Evolutionary conservation across 2,329 filamentous ascomycete species (phyloP).

Genomic region (Myriosclerotinia duriaeana): DNA sequence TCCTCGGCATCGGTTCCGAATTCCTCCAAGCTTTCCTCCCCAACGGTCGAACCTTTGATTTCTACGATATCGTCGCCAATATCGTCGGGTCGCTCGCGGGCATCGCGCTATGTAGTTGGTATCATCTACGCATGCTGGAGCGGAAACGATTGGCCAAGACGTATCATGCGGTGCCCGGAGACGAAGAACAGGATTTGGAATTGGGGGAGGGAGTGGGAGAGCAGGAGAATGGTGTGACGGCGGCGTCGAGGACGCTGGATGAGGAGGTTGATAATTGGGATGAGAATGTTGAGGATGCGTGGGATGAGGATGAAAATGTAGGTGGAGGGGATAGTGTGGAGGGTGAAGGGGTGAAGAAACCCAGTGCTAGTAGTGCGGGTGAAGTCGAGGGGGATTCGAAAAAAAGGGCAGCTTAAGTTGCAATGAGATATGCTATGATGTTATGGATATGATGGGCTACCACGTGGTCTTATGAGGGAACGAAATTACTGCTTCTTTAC

Average conservation of each 20-base stretch:
- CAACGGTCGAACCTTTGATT: conserved; percentile 70
- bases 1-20: conserved; percentile 71
- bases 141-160: conserved; percentile 72
- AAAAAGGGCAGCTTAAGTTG: conserved; percentile 39
- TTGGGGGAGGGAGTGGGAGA: conserved; percentile 59
- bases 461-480: conserved; percentile 3
- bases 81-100: conserved; percentile 72
- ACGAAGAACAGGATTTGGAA: conserved; percentile 67
- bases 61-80: conserved; percentile 86
- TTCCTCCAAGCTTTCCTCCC: conserved; percentile 73
- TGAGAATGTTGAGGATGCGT: conserved; percentile 67
- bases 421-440: conserved; percentile 32
- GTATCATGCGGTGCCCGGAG: conserved; percentile 68
- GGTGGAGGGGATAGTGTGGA: conserved; percentile 32
- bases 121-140: conserved; percentile 94
- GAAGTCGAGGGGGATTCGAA: conserved; percentile 38
- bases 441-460: conserved; percentile 19
- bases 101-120: conserved; percentile 78
- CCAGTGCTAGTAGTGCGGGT: conserved; percentile 41
- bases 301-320: conserved; percentile 57
- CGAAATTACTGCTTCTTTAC: not conserved
- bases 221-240: conserved; percentile 66
- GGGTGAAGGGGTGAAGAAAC: conserved; percentile 40
- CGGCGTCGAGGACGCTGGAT: conserved; percentile 56
- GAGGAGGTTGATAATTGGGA: conserved; percentile 93